Evolutionary conservation across 2,329 filamentous ascomycete genomes (phyloP).

Genomic region (Cercospora sp.): DNA sequence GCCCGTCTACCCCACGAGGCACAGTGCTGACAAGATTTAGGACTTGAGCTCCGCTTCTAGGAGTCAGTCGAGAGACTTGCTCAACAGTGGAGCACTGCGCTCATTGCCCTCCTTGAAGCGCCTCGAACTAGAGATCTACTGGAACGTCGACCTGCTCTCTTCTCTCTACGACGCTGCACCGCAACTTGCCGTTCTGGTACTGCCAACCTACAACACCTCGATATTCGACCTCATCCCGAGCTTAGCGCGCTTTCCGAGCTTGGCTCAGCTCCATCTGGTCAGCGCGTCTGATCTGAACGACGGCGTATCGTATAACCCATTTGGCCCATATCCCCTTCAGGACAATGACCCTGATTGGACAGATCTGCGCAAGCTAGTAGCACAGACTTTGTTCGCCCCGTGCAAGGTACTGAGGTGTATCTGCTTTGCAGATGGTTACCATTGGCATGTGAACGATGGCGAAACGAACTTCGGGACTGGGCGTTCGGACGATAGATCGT

Average conservation of each 20-base stretch:
- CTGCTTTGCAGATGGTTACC: not conserved
- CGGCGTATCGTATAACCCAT: not conserved
- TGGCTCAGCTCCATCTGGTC: not conserved
- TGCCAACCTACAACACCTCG: not conserved
- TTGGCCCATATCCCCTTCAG: too few species aligned
- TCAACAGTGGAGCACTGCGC: not conserved
- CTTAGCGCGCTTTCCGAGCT: not conserved
- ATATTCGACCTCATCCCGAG: not conserved
- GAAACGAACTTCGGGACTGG: not conserved
- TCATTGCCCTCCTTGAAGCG: not conserved
- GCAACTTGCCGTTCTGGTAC: not conserved
- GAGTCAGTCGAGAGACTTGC: not conserved
- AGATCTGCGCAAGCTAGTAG: not conserved
- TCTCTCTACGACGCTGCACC: not conserved
- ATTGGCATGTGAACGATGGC: not conserved
- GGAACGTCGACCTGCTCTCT: not conserved
- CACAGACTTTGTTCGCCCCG: not conserved
- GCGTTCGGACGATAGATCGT: not conserved
- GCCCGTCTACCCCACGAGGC: too few species aligned
- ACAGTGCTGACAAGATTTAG: not conserved
- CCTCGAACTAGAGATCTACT: not conserved
- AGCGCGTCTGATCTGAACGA: not conserved
- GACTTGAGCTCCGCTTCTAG: not conserved
- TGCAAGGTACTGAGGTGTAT: not conserved
- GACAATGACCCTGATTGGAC: too few species aligned